These are phyloP conservation scores for Cantharellus anzutake DNA, from an alignment of 768 basidiomycete genomes.

Conservation along the genomic window DNA sequence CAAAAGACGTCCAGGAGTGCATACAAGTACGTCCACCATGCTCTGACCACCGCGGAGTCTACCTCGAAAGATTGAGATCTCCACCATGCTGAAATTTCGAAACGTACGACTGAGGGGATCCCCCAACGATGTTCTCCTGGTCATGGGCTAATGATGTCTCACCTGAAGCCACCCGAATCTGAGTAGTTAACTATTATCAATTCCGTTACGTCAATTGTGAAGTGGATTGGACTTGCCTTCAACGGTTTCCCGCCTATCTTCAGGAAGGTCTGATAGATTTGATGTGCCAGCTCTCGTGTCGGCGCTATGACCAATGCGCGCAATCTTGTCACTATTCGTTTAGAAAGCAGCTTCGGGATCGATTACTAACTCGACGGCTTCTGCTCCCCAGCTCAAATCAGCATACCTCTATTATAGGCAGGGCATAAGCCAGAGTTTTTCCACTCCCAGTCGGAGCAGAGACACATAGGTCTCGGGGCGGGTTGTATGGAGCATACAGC, in stretches of 20 bases:
- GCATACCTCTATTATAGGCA: constrained; percentile 76
- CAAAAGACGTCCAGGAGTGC: constrained; percentile 87
- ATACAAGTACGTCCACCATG: constrained; percentile 84
- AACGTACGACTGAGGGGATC: constrained; percentile 33
- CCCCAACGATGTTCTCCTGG: constrained; percentile 58
- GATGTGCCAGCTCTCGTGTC: constrained; percentile 79
- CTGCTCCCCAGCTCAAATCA: not conserved
- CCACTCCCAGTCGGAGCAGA: constrained; percentile 97
- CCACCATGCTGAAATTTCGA: not conserved
- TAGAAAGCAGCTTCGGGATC: constrained; percentile 40
- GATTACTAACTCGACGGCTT: not conserved
- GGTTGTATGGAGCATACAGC: constrained; percentile 46
- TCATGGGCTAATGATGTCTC: constrained; percentile 91
- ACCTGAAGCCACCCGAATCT: constrained; percentile 71
- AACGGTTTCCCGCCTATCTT: too few species aligned
- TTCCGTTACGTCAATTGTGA: too few species aligned
- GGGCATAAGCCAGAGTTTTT: constrained; percentile 89
- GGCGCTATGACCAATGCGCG: constrained; percentile 82
- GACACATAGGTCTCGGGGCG: constrained; percentile 69
- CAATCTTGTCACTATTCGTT: constrained; percentile 59
- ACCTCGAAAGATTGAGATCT: not conserved
- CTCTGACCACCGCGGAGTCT: constrained; percentile 75
- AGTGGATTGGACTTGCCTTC: too few species aligned
- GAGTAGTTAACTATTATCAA: not conserved
- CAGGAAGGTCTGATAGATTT: constrained; percentile 81